These are phyloP conservation scores for Fusarium odoratissimum DNA, from an alignment of 2,329 filamentous ascomycete genomes.

Conservation along the genomic window DNA sequence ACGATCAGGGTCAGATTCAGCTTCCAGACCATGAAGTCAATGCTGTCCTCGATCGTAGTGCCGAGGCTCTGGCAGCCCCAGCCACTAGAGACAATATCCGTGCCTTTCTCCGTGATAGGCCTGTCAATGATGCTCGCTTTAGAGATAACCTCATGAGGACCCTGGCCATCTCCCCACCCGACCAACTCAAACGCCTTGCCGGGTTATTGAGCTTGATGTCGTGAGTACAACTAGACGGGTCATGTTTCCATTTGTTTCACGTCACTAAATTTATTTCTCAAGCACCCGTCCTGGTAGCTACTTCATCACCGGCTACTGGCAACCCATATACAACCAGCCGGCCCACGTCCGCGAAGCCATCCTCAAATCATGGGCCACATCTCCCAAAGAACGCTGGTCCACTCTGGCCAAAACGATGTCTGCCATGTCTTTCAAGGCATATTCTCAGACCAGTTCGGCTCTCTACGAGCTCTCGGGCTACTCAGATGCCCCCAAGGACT, in stretches of 20 bases:
- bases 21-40: constrained; percentile 64
- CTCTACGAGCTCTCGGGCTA: constrained; percentile 69
- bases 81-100: constrained; percentile 59
- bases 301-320: constrained; percentile 74
- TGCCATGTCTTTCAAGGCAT: constrained; percentile 64
- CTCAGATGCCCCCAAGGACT: constrained; percentile 63
- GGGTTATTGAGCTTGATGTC: constrained; percentile 54
- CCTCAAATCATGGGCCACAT: constrained; percentile 70
- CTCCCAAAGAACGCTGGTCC: constrained; percentile 66
- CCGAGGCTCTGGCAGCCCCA: constrained; percentile 51
- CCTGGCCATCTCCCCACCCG: constrained; percentile 52
- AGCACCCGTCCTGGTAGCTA: constrained; percentile 73
- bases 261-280: constrained; percentile 15
- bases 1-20: constrained; percentile 56
- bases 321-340: constrained; percentile 71
- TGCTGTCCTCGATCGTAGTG: constrained; percentile 54
- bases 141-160: constrained; percentile 59
- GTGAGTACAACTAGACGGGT: constrained; percentile 53
- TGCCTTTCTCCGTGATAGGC: constrained; percentile 64
- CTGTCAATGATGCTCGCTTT: constrained; percentile 65
- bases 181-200: constrained; percentile 52
- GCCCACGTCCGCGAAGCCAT: constrained; percentile 70
- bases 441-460: constrained; percentile 65
- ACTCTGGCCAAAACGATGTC: constrained; percentile 67
- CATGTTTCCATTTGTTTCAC: neutral